Conservation (phyloP, 2,329 filamentous ascomycete species). For the Fusarium pseudograminearum region DNA sequence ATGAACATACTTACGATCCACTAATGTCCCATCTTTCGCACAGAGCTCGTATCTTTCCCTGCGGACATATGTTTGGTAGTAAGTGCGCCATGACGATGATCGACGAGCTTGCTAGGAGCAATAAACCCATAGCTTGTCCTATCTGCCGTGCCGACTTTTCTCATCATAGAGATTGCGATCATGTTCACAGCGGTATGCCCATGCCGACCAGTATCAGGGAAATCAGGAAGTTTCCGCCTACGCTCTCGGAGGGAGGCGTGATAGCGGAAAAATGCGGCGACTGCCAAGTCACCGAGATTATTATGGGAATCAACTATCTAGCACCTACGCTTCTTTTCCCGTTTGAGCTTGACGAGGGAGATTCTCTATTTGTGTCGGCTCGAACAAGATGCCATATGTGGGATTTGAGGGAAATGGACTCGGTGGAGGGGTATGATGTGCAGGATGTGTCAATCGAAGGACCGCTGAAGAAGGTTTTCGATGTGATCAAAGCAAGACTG, state of each 20-base stretch:
- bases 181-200: slow-evolving; percentile 8
- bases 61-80: slow-evolving; percentile 40
- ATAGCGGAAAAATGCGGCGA: slow-evolving; percentile 17
- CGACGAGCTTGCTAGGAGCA: neutral
- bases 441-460: neutral
- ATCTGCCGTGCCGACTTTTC: slow-evolving; percentile 11
- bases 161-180: neutral
- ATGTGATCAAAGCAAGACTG: neutral
- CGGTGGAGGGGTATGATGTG: neutral
- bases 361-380: neutral
- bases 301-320: slow-evolving; percentile 7
- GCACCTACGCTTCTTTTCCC: neutral
- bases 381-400: neutral
- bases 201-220: slow-evolving; percentile 11
- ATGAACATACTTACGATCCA: slow-evolving; percentile 7
- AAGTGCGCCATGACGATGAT: slow-evolving; percentile 6
- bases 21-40: neutral
- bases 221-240: neutral
- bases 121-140: neutral
- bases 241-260: slow-evolving; percentile 4
- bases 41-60: slow-evolving; percentile 24
- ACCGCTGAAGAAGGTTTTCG: neutral
- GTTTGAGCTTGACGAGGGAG: neutral
- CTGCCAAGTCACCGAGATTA: neutral
- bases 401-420: neutral